Evolutionary conservation across 345 rosid genomes (phyloP).

Genomic region (Melastoma malabathricum): DNA sequence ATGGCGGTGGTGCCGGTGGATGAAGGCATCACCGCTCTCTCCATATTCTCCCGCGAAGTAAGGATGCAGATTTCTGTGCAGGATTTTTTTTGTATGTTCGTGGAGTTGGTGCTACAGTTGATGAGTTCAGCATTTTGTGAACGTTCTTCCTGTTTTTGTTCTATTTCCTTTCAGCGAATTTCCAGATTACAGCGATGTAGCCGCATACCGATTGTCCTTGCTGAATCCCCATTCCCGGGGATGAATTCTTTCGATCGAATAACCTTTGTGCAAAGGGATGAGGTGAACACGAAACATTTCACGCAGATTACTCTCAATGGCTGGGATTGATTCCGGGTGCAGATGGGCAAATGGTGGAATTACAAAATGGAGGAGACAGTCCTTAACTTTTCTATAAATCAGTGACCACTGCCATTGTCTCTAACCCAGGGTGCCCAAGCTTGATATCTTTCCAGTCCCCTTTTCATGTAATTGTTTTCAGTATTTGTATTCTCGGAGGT

Average conservation of each 20-base stretch:
- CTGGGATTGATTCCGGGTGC: constrained; percentile 69
- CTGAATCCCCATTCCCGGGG: not conserved
- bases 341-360: constrained; percentile 78
- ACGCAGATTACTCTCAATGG: constrained; percentile 98
- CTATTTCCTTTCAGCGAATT: not conserved
- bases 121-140: not conserved
- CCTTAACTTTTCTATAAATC: constrained; percentile 85
- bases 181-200: constrained; percentile 86
- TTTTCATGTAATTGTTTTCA: too few species aligned
- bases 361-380: constrained; percentile 76
- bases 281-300: constrained; percentile 68
- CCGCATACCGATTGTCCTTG: constrained; percentile 67
- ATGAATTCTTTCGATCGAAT: constrained; percentile 8
- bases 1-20: constrained; percentile 97
- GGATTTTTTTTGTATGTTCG: not conserved
- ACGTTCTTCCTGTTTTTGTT: not conserved
- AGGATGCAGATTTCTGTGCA: not conserved
- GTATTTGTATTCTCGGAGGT: not conserved
- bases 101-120: not conserved
- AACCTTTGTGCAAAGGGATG: constrained; percentile 53
- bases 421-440: constrained; percentile 57
- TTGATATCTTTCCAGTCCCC: constrained; percentile 76
- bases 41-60: constrained; percentile 94
- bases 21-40: constrained; percentile 94
- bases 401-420: constrained; percentile 65